Conservation (phyloP, 202 grass and related monocot genomes). For the Digitaria exilis region DNA sequence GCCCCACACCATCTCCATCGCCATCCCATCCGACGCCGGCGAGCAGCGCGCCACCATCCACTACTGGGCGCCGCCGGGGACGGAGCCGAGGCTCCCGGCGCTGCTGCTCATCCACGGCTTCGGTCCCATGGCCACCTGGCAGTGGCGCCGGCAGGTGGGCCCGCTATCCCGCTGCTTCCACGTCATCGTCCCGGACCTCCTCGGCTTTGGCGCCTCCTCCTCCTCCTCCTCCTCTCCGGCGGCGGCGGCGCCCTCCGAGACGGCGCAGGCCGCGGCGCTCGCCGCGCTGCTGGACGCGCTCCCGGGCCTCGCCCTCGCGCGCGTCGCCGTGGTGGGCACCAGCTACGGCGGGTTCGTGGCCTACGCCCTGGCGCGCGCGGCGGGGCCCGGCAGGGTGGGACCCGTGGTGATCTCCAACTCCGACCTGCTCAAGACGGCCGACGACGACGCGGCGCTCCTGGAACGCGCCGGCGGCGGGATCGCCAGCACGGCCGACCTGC, state of each 20-base stretch:
- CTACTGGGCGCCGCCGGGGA: slow-evolving; percentile 43
- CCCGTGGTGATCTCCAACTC: slow-evolving; percentile 64
- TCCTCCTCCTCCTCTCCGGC: too few relatives aligned
- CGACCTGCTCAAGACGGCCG: slow-evolving; percentile 65
- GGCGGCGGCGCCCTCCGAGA: slow-evolving; percentile 41
- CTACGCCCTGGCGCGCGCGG: slow-evolving; percentile 52
- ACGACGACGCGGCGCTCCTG: slow-evolving; percentile 44
- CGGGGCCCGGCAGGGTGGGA: slow-evolving; percentile 45
- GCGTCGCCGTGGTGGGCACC: slow-evolving; percentile 50
- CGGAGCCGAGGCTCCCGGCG: slow-evolving; percentile 32
- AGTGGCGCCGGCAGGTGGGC: slow-evolving; percentile 50
- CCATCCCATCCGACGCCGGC: not conserved
- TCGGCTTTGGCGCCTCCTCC: slow-evolving; percentile 52
- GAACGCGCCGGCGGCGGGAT: slow-evolving; percentile 37
- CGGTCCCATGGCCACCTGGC: slow-evolving; percentile 48
- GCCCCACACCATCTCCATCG: not conserved
- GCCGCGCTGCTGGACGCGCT: slow-evolving; percentile 42
- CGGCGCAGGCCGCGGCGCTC: slow-evolving; percentile 42
- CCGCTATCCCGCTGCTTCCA: slow-evolving; percentile 57
- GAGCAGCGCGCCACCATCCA: slow-evolving; percentile 2
- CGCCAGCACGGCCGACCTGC: slow-evolving; percentile 23
- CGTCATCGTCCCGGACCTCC: slow-evolving; percentile 55
- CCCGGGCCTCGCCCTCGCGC: not conserved
- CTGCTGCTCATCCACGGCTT: slow-evolving; percentile 61
- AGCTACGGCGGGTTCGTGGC: slow-evolving; percentile 81